These are phyloP conservation scores for Jaapia argillacea DNA, from an alignment of 768 basidiomycete genomes.

Conservation along the genomic window DNA sequence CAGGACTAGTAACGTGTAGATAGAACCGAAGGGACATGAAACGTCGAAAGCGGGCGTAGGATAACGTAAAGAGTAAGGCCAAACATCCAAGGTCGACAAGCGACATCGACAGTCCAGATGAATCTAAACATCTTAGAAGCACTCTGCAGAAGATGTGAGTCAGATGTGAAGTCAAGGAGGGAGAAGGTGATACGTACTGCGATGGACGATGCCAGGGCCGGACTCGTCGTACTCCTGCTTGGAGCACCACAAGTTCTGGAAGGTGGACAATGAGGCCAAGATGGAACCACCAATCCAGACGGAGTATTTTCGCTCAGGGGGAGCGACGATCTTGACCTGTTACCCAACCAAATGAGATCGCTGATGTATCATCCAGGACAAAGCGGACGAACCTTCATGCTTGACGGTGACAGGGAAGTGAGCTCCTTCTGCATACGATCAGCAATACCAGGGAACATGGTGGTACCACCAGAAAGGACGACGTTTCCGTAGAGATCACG, in stretches of 20 bases:
- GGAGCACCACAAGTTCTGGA: slow-evolving; percentile 95
- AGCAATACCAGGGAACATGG: slow-evolving; percentile 91
- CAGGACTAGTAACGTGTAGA: no score
- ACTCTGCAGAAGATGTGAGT: no score
- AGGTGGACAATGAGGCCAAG: slow-evolving; percentile 82
- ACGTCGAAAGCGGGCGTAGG: no score
- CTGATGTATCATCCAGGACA: background rate
- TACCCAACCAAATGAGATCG: slow-evolving; percentile 1
- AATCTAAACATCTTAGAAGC: no score
- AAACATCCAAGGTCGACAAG: no score
- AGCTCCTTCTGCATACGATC: slow-evolving; percentile 96
- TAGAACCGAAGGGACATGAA: no score
- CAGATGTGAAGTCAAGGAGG: no score
- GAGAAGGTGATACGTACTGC: no score
- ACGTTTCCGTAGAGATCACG: slow-evolving; percentile 76
- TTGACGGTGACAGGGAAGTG: slow-evolving; percentile 71
- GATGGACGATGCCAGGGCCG: slow-evolving; percentile 72
- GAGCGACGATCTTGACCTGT: slow-evolving; percentile 90
- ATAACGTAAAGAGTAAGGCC: no score
- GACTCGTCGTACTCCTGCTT: slow-evolving; percentile 90
- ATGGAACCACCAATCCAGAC: slow-evolving; percentile 92
- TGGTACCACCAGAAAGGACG: slow-evolving; percentile 55
- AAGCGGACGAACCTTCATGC: slow-evolving; percentile 59
- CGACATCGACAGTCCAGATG: no score
- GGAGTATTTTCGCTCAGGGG: slow-evolving; percentile 90